Percentiles rank a stretch among this genome's conserved stretches.
phyloP scores from a whole-genome alignment of 2,329 filamentous ascomycete species.

The Samsoniella hepiali region DNA sequence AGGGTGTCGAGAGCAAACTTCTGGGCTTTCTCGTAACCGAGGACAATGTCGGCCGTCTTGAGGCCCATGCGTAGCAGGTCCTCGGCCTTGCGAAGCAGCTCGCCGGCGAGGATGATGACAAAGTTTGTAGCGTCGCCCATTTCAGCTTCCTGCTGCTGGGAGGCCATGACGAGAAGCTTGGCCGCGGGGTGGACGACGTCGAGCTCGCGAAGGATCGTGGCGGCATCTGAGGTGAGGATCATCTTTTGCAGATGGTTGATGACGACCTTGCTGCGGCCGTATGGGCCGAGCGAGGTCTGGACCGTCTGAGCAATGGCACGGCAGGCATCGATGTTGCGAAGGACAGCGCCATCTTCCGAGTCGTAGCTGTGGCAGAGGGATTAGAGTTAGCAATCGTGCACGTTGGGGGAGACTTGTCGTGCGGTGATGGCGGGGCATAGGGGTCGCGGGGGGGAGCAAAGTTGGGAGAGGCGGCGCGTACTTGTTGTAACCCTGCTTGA shows the following conservation, averaged over 20 bases:
- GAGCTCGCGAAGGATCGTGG: conserved; percentile 94
- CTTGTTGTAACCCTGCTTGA: conserved; percentile 97
- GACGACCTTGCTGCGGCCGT: conserved; percentile 98
- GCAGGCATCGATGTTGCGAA: conserved; percentile 98
- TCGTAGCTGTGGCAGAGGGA: conserved; percentile 69
- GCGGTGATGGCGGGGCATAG: conserved; percentile 22
- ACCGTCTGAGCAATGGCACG: conserved; percentile 93
- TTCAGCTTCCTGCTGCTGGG: conserved; percentile 97
- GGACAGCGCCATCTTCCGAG: conserved; percentile 95
- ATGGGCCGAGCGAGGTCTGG: conserved; percentile 93
- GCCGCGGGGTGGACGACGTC: conserved; percentile 98
- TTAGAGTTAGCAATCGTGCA: conserved; percentile 20
- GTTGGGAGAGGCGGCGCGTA: conserved; percentile 46
- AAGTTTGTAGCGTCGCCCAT: conserved; percentile 99
- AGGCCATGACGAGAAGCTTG: conserved; percentile 97
- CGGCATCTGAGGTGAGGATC: conserved; percentile 97
- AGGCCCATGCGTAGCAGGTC: conserved; percentile 94
- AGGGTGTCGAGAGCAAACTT: conserved; percentile 80
- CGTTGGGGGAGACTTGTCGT: conserved; percentile 5
- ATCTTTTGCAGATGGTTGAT: conserved; percentile 99
- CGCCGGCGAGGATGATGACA: conserved; percentile 92
- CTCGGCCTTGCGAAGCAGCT: conserved; percentile 95
- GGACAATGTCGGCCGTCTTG: conserved; percentile 96
- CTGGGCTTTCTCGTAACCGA: conserved; percentile 93
- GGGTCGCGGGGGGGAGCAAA: conserved; percentile 26